Base-by-base conservation (phyloP, 768 basidiomycete genomes). In the Mycena haematopus region DNA sequence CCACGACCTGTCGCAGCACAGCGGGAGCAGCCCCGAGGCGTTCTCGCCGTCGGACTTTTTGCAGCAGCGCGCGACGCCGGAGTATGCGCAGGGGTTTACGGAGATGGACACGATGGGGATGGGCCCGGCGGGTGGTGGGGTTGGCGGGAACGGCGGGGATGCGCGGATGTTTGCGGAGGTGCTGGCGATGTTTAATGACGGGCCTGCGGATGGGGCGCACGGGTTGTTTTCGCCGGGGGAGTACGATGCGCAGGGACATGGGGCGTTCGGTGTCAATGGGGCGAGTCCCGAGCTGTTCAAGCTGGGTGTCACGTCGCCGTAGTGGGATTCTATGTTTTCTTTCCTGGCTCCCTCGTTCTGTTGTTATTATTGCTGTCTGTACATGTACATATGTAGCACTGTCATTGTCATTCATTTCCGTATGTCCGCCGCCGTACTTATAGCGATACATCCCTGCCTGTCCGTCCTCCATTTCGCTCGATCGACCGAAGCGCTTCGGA, bases 1-100 rank as follows among this genome's bases (percentile, higher is more conserved):
- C 6, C 6, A 33, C 31, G 11, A 14, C 36, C 8, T 36, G 36
- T 36, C 36, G 36, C 36, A 36, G 36, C 9, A 36, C 36, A 36
- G 36, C 36, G 79, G 76, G 49, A 74, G 77, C 69, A 88, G 87
- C 68, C 87, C 88, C 4, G 88, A 90, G 69, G 80, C 82, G 8
- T 89, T 88, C 69, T 86, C 88, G 1, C 81, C 86, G 0, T 78
- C 82, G 21, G 89, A 89, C 71, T 88, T 87, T 72, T 15, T 55
- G 11, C 51, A 59, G 38, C 29, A 35, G 15, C 21, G 77, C n/a
- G 85, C 86, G 65, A 76, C 81, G 35, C 66, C 74, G 65, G 79
- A 76, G 60, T 69, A 72, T n/a, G 68, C 66, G 19, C 42, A 67
- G 10, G 36, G 13, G 66, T 36, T 58, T 69, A 27, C 46, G 33